These are phyloP conservation scores for Puccinia horiana DNA, from an alignment of 1,284 basidiomycete genomes.

Conservation along the genomic window DNA sequence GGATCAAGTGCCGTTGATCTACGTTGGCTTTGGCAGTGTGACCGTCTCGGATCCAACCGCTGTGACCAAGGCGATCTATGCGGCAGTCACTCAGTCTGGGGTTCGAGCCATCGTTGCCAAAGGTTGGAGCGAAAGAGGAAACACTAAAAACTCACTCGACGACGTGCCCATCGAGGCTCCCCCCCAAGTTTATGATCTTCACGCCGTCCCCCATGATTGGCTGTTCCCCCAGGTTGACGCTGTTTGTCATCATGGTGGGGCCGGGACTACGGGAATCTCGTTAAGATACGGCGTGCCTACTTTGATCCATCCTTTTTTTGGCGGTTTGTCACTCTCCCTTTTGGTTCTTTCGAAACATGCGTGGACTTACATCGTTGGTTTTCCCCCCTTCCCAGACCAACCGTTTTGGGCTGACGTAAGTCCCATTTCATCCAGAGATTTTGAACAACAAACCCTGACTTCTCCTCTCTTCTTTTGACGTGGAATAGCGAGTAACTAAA, in stretches of 20 bases:
- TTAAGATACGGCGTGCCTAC: constrained; percentile 61
- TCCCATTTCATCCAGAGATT: not conserved
- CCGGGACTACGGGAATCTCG: constrained; percentile 91
- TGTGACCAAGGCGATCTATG: constrained; percentile 48
- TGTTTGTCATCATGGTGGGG: constrained; percentile 66
- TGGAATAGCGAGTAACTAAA: constrained; percentile 63
- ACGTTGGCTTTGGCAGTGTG: constrained; percentile 86
- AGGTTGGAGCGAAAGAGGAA: constrained; percentile 55
- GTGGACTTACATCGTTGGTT: not conserved
- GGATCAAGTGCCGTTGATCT: constrained; percentile 82
- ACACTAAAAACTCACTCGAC: constrained; percentile 47
- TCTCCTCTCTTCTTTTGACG: not conserved
- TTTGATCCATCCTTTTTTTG: constrained; percentile 57
- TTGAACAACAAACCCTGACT: not conserved
- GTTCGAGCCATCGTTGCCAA: constrained; percentile 57
- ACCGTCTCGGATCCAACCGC: constrained; percentile 44
- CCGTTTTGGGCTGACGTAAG: constrained; percentile 56
- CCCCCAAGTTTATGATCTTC: constrained; percentile 54
- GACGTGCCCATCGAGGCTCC: constrained; percentile 15
- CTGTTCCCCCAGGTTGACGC: constrained; percentile 57
- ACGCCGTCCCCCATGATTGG: constrained; percentile 57
- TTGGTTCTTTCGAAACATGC: not conserved
- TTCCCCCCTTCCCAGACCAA: constrained; percentile 49
- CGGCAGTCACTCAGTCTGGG: constrained; percentile 53
- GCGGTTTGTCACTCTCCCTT: constrained; percentile 48